phyloP scores from a whole-genome alignment of 129 eudicot genomes.

The Rutidosis leptorrhynchoides region DNA sequence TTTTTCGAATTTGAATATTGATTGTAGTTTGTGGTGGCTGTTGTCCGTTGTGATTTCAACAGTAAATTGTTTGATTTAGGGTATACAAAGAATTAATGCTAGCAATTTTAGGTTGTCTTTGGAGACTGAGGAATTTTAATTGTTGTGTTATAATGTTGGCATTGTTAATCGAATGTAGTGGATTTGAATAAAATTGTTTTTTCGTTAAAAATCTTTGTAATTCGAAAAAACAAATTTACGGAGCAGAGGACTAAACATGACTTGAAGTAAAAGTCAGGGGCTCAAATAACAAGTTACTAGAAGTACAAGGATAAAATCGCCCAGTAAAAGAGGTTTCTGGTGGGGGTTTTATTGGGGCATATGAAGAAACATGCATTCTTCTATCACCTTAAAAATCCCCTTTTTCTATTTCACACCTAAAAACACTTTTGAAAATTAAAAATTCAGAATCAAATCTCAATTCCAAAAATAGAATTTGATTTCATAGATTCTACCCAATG shows the following conservation, averaged over 20 bases:
- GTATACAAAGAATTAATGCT: too few species aligned
- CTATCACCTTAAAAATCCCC: slow-evolving; percentile 12
- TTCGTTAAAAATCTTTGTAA: too few species aligned
- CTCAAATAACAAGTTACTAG: neutral
- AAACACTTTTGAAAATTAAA: slow-evolving; percentile 25
- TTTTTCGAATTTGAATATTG: too few species aligned
- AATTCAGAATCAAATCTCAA: slow-evolving; percentile 27
- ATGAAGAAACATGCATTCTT: slow-evolving; percentile 35
- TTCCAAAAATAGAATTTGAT: slow-evolving; percentile 29
- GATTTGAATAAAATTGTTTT: too few species aligned
- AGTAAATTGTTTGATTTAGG: too few species aligned
- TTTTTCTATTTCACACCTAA: slow-evolving; percentile 12
- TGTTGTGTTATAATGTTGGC: too few species aligned
- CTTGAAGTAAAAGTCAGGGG: neutral
- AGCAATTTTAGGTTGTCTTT: too few species aligned
- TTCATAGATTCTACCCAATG: slow-evolving; percentile 28
- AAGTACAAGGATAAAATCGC: slow-evolving; percentile 23
- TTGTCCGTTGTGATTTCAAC: too few species aligned
- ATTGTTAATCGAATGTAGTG: too few species aligned
- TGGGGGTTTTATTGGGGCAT: slow-evolving; percentile 23
- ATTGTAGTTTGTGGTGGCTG: too few species aligned
- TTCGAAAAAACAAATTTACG: too few species aligned
- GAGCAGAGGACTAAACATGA: neutral
- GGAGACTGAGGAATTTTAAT: too few species aligned
- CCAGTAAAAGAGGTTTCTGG: slow-evolving; percentile 28